Base-by-base conservation (phyloP, 345 rosid species). In the Nephelium lappaceum region DNA sequence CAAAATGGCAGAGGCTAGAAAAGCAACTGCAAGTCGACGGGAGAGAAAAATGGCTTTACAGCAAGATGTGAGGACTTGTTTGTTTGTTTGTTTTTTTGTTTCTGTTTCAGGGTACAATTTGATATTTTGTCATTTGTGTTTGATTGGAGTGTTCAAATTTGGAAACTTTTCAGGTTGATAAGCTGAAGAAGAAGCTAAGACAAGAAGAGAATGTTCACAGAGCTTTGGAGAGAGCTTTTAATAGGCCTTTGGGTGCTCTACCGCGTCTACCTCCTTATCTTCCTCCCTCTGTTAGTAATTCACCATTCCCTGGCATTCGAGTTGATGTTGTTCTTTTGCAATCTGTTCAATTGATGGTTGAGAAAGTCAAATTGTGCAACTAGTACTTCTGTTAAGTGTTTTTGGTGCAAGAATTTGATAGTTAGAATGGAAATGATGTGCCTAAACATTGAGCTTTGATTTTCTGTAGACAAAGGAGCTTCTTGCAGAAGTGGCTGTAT, bases 261-360 rank as follows among this genome's bases (percentile, higher is more conserved):
- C 98, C 99, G 57, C 99, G 99, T 80, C 93, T 93, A 71, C 94
- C 99, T 77, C 93, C 97, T 0, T 95, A 88, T 82, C 95, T 95
- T 36, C 98, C 99, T 75, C 88, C 91, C 67, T 27, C 87, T 69
- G 99, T 95, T 71, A 86, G 93, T 90, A 77, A 83, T 73, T 78
- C 83, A 76, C 57, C 45, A 70, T 71, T 27, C 75, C 21, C 25
- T 38, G 14, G 4, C 5, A 5, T 74, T 42, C 39, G 43, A n/a
- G 8, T 12, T 36, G 5, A 16, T 24, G 61, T 43, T 42, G 58
- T 69, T 38, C 19, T 45, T 66, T 53, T 11, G 27, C 36, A 41
- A 69, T 57, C n/a, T 11, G n/a, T 23, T 19, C 27, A 60, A 31
- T 57, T 58, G 49, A 41, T 8, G 8, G 23, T 8, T 68, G 18